Base-by-base conservation (phyloP, 1,139 yeast genomes). In the Candida sp. region DNA sequence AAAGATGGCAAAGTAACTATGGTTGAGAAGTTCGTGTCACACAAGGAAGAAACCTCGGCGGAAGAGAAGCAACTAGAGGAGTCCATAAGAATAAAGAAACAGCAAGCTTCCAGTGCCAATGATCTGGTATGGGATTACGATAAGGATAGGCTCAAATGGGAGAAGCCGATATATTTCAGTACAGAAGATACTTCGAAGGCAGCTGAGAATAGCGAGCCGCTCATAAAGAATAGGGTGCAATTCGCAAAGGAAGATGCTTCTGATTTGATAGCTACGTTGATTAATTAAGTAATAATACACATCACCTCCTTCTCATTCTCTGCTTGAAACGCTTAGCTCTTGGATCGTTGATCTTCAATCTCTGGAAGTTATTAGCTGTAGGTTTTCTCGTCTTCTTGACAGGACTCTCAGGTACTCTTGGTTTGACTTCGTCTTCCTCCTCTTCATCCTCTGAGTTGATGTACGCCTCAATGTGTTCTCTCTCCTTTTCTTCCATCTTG, bases 1-100 rank as follows among this genome's bases (percentile, higher is more conserved):
- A 78, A 81, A 47, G 88, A 93, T 58, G 97, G 97, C n/a, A 89
- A 90, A 63, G 96, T 87, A 4, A 70, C 72, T 3, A 76, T 77
- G 81, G 78, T 77, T n/a, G 82, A 77, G 51, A 72, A 68, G 51
- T 60, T 59, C 27, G 55, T 58, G 2, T 51, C 60, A 1, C 45
- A 44, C 11, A 66, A 61, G 2, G 70, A 60, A 3, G 60, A 59
- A 7, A 60, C 59, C 22, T 61, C 62, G 11, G 54, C 55, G 4
- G 76, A 71, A 8, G 72, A 74, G 40, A 58, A 55, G 7, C 64
- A 61, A 5, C 56, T 75, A 45, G 72, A 72, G 48, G 54, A 60
- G 3, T 59, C 66, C 37, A 48, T 74, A 11, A 68, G 65, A 49
- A 56, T 52, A 38, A 51, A 56, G 33, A 52, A 51, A 9, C 62